Conservation (phyloP, 2,329 filamentous ascomycete species). For the Alternaria burnsii region DNA sequence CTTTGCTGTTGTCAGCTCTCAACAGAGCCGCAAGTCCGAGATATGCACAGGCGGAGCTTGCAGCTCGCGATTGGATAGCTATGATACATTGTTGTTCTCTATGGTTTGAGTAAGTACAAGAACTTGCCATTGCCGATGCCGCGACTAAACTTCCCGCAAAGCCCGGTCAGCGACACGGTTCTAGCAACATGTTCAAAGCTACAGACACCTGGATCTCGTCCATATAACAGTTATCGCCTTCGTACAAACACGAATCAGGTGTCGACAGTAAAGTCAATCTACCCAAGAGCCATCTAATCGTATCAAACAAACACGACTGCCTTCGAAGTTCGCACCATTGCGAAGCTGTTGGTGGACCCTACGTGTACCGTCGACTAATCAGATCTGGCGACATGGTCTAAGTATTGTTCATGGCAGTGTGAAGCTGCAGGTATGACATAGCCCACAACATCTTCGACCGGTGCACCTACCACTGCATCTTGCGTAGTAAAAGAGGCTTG, state of each 20-base stretch:
- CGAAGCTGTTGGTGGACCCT: background rate
- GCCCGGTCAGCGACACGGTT: background rate
- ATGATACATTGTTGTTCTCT: background rate
- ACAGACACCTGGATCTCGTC: background rate
- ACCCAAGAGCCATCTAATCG: background rate
- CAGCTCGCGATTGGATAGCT: background rate
- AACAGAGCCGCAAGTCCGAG: background rate
- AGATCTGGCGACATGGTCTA: background rate
- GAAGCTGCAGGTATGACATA: background rate
- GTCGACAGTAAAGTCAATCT: background rate
- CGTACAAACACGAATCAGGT: background rate
- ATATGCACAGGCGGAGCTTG: background rate
- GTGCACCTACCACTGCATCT: background rate
- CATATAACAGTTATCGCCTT: background rate
- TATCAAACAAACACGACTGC: background rate
- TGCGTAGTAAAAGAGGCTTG: background rate
- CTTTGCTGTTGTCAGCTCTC: background rate
- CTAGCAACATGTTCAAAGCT: background rate
- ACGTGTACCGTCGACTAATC: background rate
- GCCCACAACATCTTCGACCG: background rate
- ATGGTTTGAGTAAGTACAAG: background rate
- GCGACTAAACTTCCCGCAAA: background rate
- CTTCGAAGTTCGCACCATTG: background rate
- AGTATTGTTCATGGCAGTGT: background rate
- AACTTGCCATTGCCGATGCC: rapidly evolving